Conservation (phyloP, 345 rosid genomes). For the Brassica napus region Da-Ae NC_063442.1:32867501-32868000, state of each 20-base stretch:
- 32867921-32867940: slow-evolving; percentile 80
- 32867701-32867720: not conserved
- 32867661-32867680: not conserved
- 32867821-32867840: slow-evolving; percentile 3
- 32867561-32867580: slow-evolving; percentile 35
- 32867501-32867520: slow-evolving; percentile 19
- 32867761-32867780: not conserved
- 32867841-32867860: slow-evolving; percentile 43
- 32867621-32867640: not conserved
- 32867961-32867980: slow-evolving; percentile 79
- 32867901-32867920: slow-evolving; percentile 82
- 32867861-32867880: slow-evolving; percentile 80
- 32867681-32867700: slow-evolving; percentile 1
- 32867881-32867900: slow-evolving; percentile 84
- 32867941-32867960: slow-evolving; percentile 37
- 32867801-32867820: not conserved
- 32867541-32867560: slow-evolving; percentile 20
- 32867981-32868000: not conserved
- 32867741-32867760: no score
- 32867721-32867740: not conserved
- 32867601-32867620: slow-evolving; percentile 15
- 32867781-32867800: slow-evolving; percentile 4
- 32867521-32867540: slow-evolving; percentile 5
- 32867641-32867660: not conserved
- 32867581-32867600: slow-evolving; percentile 4